Conservation (phyloP, 345 rosid genomes). For the Crucihimalaya himalaica region DNA sequence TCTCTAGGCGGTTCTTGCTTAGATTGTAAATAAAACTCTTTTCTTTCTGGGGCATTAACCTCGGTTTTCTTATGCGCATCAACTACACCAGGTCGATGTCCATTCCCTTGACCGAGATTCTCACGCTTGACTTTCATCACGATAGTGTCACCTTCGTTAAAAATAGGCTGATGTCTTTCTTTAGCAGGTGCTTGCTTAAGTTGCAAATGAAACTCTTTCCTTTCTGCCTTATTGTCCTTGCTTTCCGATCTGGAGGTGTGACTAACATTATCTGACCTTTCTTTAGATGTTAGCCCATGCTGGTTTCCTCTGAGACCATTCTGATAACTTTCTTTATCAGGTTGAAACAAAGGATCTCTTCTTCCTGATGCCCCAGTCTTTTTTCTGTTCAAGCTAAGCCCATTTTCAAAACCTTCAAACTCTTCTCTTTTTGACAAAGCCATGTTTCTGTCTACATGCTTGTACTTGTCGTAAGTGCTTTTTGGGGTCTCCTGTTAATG, state of each 20-base stretch:
- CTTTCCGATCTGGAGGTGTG: constrained; percentile 19
- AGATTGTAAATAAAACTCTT: constrained; percentile 38
- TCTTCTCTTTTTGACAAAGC: constrained; percentile 37
- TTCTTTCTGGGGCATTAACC: constrained; percentile 43
- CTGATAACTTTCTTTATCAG: constrained; percentile 23
- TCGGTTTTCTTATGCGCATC: constrained; percentile 43
- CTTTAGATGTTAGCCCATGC: constrained; percentile 26
- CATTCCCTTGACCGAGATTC: constrained; percentile 37
- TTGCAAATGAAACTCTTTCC: constrained; percentile 25
- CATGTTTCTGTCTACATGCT: constrained; percentile 41
- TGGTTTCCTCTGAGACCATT: constrained; percentile 30
- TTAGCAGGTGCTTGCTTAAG: constrained; percentile 26
- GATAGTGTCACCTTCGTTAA: constrained; percentile 28
- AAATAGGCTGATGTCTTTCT: constrained; percentile 36
- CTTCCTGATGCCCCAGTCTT: constrained; percentile 38
- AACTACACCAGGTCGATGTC: constrained; percentile 43
- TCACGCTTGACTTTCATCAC: constrained; percentile 40
- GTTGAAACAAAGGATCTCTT: constrained; percentile 27
- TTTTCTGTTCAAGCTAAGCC: constrained; percentile 35
- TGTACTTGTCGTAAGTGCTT: constrained; percentile 40
- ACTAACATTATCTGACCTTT: constrained; percentile 20
- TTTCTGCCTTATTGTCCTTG: constrained; percentile 11
- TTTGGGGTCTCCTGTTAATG: constrained; percentile 33
- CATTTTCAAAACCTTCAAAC: constrained; percentile 32
- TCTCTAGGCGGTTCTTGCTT: constrained; percentile 38